Conservation (phyloP, 202 grass and related monocot species). For the Panicum virgatum region DNA sequence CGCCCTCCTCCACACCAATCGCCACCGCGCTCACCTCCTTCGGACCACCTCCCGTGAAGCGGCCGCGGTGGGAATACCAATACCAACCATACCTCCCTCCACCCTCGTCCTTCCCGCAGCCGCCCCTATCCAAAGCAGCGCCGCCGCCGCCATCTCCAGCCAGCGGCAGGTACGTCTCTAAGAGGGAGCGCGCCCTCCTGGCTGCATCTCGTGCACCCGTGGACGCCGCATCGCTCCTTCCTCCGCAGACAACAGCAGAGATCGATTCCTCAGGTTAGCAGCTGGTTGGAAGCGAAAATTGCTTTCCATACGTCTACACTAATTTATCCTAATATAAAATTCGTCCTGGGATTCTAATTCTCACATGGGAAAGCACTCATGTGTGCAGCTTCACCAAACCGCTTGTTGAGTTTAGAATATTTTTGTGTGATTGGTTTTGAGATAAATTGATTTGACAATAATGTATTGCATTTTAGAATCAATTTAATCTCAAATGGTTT, state of each 20-base stretch:
- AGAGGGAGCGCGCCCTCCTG: constrained; percentile 60
- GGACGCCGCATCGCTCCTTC: neutral
- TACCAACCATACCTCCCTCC: neutral
- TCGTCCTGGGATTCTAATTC: neutral
- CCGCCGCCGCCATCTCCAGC: neutral
- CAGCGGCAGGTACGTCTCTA: constrained; percentile 68
- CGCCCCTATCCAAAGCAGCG: neutral
- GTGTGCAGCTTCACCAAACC: neutral
- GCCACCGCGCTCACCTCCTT: neutral
- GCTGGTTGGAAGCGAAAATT: constrained; percentile 1
- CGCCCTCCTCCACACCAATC: neutral
- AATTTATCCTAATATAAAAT: neutral
- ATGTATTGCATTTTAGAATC: neutral
- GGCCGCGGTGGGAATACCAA: constrained; percentile 42
- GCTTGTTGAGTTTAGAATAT: neutral
- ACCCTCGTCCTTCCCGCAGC: neutral
- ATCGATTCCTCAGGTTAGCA: constrained; percentile 25
- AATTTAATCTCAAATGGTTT: neutral
- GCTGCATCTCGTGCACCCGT: constrained; percentile 18
- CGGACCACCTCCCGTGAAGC: constrained; percentile 48
- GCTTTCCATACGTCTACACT: neutral
- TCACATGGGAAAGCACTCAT: neutral
- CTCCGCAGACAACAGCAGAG: neutral
- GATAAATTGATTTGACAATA: neutral
- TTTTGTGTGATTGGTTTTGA: neutral